Base-by-base conservation (phyloP, 2,329 filamentous ascomycete species). In the Rhytidhysteron rufulum region DNA sequence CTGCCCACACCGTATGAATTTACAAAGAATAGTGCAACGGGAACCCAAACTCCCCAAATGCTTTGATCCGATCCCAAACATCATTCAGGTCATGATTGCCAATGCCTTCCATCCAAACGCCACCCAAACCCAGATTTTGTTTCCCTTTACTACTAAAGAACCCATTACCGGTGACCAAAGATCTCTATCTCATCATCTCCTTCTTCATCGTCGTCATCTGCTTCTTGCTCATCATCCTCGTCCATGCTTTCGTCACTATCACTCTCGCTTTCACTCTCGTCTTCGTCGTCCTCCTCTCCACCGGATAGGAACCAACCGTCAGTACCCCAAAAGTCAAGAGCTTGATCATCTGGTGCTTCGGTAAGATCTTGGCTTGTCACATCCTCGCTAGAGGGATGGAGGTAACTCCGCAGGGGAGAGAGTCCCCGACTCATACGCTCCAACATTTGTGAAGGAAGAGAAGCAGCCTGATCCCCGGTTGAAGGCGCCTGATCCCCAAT, bases 361-460 rank as follows among this genome's bases (percentile, higher is more conserved):
- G 51, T 29, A 1, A 62, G 40, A 35, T 64, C 56, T 13, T 65
- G 35, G 15, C 44, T 41, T 2, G 58, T 59, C 5, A 64, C 63
- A 3, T 62, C 53, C 11, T 65, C 63, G 27, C 58, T 50, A 2
- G 54, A 52, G 1, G 57, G 55, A 19, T 58, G 60, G 6, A 73
- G 46, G 33, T 73, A 72, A 39, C 70, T 70, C 11, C 70, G 54
- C 48, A 73, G 69, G 4, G 71, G 71, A 1, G 63, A 63, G 0
- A 74, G 46, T 24, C 67, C 69, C 32, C 69, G 58, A 5, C 65
- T 67, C 18, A 74, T 63, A 1, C 70, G 63, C 35, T 72, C 67
- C 6, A 74, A 53, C 45, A 73, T 69, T 31, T 71, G 70, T 42
- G 70, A 69, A 0, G 70, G 59, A 7, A 65, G 63, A 27, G 24